phyloP scores from a whole-genome alignment of 1,284 basidiomycete species.

The Cutaneotrichosporon dermatis region DNA sequence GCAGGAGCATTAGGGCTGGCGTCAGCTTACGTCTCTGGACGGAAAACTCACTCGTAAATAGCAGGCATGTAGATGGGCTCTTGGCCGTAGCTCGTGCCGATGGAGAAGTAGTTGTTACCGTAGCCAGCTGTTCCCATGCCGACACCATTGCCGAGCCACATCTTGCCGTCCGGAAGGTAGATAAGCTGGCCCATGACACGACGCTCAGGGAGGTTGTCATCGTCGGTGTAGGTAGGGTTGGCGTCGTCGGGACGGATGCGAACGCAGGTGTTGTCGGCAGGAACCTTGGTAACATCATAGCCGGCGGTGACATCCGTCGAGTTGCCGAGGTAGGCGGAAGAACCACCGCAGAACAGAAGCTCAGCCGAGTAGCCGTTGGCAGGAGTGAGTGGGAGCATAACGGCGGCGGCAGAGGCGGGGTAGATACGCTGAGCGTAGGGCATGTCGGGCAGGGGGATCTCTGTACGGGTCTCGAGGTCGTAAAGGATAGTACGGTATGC shows the following conservation, averaged over 20 bases:
- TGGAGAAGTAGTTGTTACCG: constrained; percentile 45
- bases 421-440: constrained; percentile 72
- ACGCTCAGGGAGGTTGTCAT: constrained; percentile 65
- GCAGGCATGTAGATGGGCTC: constrained; percentile 44
- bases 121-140: constrained; percentile 59
- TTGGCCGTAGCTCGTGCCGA: constrained; percentile 46
- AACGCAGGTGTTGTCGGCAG: constrained; percentile 48
- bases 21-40: not conserved
- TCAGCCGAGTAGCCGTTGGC: constrained; percentile 83
- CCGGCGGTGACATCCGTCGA: constrained; percentile 42
- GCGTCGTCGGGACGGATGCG: constrained; percentile 72
- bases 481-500: constrained; percentile 45
- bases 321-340: constrained; percentile 51
- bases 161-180: constrained; percentile 47
- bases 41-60: constrained; percentile 52
- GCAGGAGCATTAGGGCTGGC: constrained; percentile 56
- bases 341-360: constrained; percentile 83
- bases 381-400: constrained; percentile 85
- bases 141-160: constrained; percentile 64
- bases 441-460: constrained; percentile 45
- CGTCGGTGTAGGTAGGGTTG: constrained; percentile 58
- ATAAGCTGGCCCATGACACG: constrained; percentile 74
- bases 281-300: constrained; percentile 44
- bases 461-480: constrained; percentile 36
- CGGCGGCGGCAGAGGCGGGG: constrained; percentile 81